Evolutionary conservation across 345 rosid genomes (phyloP).

Genomic region (Syzygium oleosum): DNA sequence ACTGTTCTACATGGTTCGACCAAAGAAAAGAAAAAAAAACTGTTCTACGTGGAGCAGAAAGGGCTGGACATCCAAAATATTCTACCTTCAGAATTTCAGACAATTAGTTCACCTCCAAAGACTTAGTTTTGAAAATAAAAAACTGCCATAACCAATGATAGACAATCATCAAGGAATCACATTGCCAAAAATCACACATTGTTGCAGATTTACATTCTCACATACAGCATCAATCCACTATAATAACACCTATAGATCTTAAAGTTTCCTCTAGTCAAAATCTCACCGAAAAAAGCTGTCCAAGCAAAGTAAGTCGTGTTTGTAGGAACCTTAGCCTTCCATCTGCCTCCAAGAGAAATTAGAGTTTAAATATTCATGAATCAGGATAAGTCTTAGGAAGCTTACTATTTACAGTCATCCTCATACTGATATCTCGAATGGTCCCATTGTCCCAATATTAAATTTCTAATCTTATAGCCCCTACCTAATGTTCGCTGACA

Average conservation of each 20-base stretch:
- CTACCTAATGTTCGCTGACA: background rate
- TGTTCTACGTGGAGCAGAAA: background rate
- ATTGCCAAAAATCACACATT: background rate
- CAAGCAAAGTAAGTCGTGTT: background rate
- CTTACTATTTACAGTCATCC: background rate
- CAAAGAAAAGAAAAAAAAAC: background rate
- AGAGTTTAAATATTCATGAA: background rate
- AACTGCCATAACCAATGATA: background rate
- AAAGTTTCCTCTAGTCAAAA: background rate
- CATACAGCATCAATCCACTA: background rate
- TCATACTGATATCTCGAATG: background rate
- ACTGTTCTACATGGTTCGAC: too few relatives aligned
- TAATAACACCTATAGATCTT: background rate
- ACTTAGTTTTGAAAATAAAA: background rate
- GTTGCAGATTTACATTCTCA: background rate
- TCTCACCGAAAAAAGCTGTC: background rate
- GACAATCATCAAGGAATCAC: background rate
- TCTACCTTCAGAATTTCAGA: background rate
- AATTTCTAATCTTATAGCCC: background rate
- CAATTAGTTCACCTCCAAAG: background rate
- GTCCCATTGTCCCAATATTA: background rate
- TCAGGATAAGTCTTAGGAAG: background rate
- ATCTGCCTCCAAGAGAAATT: background rate
- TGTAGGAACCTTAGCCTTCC: background rate
- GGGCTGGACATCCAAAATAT: background rate